A percentile compares a stretch with the other conserved stretches of the same genome.
Conservation (phyloP, 345 rosid genomes). For the Camelina neglecta region DNA sequence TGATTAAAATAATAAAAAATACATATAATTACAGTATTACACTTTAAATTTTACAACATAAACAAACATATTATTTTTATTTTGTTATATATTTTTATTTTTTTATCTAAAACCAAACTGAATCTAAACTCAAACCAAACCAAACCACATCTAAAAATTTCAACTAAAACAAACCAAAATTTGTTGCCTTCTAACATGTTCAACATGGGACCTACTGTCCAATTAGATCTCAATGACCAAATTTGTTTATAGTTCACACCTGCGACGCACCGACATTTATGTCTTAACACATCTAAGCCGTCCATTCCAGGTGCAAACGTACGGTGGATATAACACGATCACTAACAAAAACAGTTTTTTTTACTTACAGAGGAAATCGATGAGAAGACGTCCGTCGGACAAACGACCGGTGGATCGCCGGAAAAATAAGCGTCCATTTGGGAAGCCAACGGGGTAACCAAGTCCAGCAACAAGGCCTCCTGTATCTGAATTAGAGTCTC, state of each 20-base stretch:
- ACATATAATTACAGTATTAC: too few species aligned
- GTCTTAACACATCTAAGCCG: constrained; percentile 13
- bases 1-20: too few species aligned
- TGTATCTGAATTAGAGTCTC: constrained; percentile 37
- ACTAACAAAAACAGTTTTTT: not conserved
- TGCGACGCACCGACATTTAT: constrained; percentile 36
- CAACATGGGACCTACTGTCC: constrained; percentile 8
- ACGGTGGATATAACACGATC: constrained; percentile 26
- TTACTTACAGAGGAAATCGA: constrained; percentile 79
- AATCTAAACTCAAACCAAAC: not conserved
- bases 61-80: not conserved
- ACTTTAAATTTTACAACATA: too few species aligned
- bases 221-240: constrained; percentile 12
- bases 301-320: constrained; percentile 5
- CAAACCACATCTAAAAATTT: not conserved
- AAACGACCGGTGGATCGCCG: constrained; percentile 72
- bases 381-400: constrained; percentile 79
- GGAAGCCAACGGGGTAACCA: constrained; percentile 18
- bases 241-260: not conserved
- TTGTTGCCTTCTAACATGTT: not conserved
- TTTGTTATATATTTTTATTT: too few species aligned
- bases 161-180: not conserved
- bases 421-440: constrained; percentile 49
- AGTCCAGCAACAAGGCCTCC: constrained; percentile 61
- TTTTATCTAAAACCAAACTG: not conserved